Conservation (phyloP, 352 stramenopile genomes). For the Blastocystis sp. region DNA sequence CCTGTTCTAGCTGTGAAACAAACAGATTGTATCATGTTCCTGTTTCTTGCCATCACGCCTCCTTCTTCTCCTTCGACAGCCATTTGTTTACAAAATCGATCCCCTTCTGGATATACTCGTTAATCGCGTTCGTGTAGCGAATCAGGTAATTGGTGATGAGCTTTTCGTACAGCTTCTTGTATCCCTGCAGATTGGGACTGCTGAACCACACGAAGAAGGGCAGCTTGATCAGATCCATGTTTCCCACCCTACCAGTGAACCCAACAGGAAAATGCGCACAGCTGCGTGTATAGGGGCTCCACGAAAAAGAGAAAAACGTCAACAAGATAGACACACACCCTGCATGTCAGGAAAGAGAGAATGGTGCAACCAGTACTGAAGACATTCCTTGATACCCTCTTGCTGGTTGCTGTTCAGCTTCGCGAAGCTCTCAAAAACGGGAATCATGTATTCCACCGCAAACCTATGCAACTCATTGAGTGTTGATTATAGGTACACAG, state of each 20-base stretch:
- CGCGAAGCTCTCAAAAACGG: background rate
- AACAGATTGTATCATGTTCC: background rate
- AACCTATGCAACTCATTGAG: background rate
- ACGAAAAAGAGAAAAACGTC: background rate
- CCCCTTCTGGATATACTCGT: background rate
- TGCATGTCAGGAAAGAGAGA: background rate
- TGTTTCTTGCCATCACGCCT: background rate
- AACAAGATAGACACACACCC: background rate
- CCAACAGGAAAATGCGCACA: background rate
- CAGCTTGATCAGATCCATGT: background rate
- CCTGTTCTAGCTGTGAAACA: constrained; percentile 8
- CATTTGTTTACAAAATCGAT: background rate
- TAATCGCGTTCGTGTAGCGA: background rate
- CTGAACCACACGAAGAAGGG: constrained; percentile 23
- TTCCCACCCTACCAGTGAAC: background rate
- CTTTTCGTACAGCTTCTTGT: background rate
- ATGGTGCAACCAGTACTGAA: constrained; percentile 13
- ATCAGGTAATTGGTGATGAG: background rate
- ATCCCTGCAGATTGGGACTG: background rate
- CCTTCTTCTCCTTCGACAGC: background rate
- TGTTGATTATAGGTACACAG: background rate
- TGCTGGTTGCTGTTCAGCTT: background rate
- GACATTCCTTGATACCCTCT: background rate
- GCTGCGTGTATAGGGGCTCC: background rate
- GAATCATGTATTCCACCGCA: constrained; percentile 10